Conservation (phyloP, 2,329 filamentous ascomycete species). For the Aspergillus tanneri region DNA sequence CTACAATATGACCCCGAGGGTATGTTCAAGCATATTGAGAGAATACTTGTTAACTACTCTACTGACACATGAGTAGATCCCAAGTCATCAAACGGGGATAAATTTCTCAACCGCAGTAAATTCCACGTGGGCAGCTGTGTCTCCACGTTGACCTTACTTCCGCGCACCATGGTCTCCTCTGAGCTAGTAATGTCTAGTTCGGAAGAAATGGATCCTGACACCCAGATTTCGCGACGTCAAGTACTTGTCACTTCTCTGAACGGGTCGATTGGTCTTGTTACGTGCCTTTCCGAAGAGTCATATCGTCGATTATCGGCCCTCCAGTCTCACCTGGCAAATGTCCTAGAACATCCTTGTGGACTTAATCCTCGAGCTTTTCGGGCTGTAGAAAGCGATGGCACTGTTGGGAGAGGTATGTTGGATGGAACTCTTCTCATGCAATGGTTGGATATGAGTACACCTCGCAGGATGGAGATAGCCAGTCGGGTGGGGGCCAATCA, state of each 20-base stretch:
- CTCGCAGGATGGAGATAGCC: constrained; percentile 69
- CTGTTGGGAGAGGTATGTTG: constrained; percentile 63
- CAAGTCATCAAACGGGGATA: constrained; percentile 84
- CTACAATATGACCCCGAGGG: constrained; percentile 93
- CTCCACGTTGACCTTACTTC: constrained; percentile 72
- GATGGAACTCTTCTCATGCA: constrained; percentile 74
- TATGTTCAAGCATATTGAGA: constrained; percentile 48
- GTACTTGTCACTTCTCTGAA: constrained; percentile 73
- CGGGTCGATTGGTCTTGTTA: constrained; percentile 73
- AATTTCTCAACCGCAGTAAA: constrained; percentile 80
- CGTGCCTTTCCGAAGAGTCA: constrained; percentile 71
- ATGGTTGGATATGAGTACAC: constrained; percentile 73
- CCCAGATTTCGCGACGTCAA: constrained; percentile 42
- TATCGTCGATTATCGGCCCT: constrained; percentile 84
- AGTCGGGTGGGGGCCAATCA: constrained; percentile 68
- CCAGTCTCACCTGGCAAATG: constrained; percentile 73
- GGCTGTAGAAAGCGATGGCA: constrained; percentile 51
- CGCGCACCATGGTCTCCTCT: constrained; percentile 58
- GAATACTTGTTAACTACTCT: neutral
- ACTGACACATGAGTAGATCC: constrained; percentile 61
- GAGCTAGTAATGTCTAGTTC: constrained; percentile 34
- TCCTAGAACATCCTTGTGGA: constrained; percentile 72
- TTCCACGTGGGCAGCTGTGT: constrained; percentile 84
- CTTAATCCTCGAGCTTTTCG: constrained; percentile 83
- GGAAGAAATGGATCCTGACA: constrained; percentile 42